These are phyloP conservation scores for Corynascus novoguineensis DNA, from an alignment of 495 filamentous ascomycete genomes.

Conservation along the genomic window DNA sequence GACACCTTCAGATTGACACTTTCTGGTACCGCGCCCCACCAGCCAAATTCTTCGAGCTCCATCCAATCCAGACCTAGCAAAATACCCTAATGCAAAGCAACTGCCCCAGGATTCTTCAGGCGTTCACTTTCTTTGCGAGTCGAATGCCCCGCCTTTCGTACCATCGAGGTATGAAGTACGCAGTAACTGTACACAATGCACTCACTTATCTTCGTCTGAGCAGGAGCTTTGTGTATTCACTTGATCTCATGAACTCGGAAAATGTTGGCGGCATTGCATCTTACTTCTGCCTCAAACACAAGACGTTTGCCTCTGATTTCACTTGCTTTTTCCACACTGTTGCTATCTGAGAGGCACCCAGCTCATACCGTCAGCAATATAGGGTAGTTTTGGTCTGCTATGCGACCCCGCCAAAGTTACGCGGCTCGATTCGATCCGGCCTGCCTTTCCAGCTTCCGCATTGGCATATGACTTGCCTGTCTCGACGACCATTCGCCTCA, in stretches of 20 bases:
- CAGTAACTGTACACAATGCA: no score
- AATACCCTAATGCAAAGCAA: no score
- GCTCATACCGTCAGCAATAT: slow-evolving; percentile 5
- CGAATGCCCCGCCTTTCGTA: slow-evolving; percentile 2
- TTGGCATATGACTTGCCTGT: slow-evolving; percentile 21
- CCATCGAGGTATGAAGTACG: not conserved
- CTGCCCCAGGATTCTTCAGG: slow-evolving; percentile 3
- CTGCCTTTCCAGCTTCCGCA: slow-evolving; percentile 22
- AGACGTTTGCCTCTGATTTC: not conserved
- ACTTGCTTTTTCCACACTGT: not conserved
- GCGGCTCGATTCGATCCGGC: slow-evolving; percentile 32
- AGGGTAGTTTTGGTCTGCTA: no score
- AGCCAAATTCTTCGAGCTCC: not conserved
- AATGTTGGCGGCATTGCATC: no score
- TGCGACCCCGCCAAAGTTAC: slow-evolving; percentile 16
- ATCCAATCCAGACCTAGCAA: not conserved
- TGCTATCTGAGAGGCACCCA: not conserved
- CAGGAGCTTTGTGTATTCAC: no score
- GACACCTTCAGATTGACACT: not conserved
- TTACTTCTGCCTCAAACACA: no score
- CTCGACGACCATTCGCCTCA: slow-evolving; percentile 27
- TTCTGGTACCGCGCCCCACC: not conserved
- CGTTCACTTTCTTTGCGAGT: slow-evolving; percentile 1
- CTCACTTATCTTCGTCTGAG: no score
- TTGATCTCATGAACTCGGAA: no score